Conservation (phyloP, 2,329 filamentous ascomycete genomes). For the Coniochaeta sp. region DNA sequence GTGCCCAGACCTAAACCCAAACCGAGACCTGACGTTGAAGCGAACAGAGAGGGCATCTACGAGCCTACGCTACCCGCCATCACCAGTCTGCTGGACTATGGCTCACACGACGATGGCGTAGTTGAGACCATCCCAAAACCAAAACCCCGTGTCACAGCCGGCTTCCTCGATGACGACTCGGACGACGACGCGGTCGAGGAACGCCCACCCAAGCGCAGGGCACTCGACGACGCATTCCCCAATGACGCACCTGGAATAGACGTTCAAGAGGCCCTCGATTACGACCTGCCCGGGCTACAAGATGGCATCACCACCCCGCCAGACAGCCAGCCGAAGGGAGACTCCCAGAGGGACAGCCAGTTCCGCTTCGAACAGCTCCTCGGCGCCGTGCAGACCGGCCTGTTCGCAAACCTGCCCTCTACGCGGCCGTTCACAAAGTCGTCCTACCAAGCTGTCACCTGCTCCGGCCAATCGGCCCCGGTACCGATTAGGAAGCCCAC, state of each 20-base stretch:
- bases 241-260: neutral
- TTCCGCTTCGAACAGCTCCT: neutral
- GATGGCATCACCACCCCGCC: slow-evolving; percentile 1
- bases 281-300: neutral
- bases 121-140: neutral
- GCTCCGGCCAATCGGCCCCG: slow-evolving; percentile 47
- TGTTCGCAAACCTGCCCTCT: neutral
- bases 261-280: neutral
- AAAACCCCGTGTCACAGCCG: neutral
- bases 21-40: neutral
- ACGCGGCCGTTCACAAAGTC: neutral
- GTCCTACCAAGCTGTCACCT: slow-evolving; percentile 41
- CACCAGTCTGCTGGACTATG: neutral
- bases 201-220: neutral
- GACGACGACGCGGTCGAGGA: neutral
- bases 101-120: neutral
- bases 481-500: slow-evolving; percentile 46
- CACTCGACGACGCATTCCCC: neutral
- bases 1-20: neutral
- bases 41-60: neutral
- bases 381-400: neutral
- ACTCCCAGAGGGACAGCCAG: neutral
- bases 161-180: slow-evolving; percentile 2
- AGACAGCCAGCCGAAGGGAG: neutral
- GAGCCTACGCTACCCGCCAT: neutral